Base-by-base conservation (phyloP, 1,284 basidiomycete genomes). In the Xerocomus nothofagi region DNA sequence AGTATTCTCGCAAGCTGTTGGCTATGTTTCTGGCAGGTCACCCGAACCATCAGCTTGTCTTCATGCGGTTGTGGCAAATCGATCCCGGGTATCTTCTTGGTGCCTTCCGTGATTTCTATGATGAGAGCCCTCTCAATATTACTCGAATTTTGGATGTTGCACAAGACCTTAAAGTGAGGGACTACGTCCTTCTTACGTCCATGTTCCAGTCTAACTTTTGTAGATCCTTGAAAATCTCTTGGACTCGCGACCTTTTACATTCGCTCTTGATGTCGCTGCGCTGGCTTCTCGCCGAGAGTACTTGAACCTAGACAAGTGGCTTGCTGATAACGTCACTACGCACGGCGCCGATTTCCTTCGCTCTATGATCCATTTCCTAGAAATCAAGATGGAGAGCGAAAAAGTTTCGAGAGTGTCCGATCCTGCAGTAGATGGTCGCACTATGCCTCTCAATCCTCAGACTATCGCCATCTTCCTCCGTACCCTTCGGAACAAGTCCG, bases 231-330 rank as follows among this genome's bases (percentile, higher is more conserved):
- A 96, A 65, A 81, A 89, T 21, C 78, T 98, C 18, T 79, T 99
- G 42, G 89, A 93, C 60, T 86, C 92, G 33, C 84, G 88, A 11
- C 92, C 93, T 2, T 90, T 94, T 56, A 84, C 84, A 18, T 92
- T 96, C 62, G 88, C 88, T 15, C 81, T 96, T 43, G 97, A 99
- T 66, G 87, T 98, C 33, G 97, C 97, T 14, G 88, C 94, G 6
- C 74, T 98, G 21, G 95, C 95, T 2, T 93, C 93, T 36, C 87
- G 93, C 40, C 78, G 93, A 59, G 96, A 99, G 67, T 92, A 93
- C 63, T 78, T 99, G 60, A 94, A 98, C 61, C 78, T 99, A 42
- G 95, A 98, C 71, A 93, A 96, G 69, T 99, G 95, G 95, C 78
- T 99, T 5, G 84, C 90, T 32, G 91, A 94, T 67, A 88, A 91